phyloP scores from a whole-genome alignment of 208 protist genomes.

The Wallacemonas collosoma region DNA sequence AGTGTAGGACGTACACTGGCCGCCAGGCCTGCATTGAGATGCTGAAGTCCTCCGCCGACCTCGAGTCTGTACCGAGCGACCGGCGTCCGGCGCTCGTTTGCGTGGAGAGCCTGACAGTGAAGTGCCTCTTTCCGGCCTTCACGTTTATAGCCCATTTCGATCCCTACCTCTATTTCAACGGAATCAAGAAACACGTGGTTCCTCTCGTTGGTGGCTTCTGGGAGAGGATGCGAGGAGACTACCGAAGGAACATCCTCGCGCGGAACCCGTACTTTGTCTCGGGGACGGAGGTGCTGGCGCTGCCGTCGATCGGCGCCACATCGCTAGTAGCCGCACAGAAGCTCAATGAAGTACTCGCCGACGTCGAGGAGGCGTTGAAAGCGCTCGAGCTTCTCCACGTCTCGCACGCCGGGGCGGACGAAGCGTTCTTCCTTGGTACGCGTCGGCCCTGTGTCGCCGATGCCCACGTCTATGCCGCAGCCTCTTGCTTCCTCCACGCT shows the following conservation, averaged over 20 bases:
- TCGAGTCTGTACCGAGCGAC: slow-evolving; percentile 36
- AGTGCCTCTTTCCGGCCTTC: slow-evolving; percentile 79
- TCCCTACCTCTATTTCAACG: slow-evolving; percentile 38
- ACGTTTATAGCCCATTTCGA: slow-evolving; percentile 72
- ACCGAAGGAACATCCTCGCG: slow-evolving; percentile 46
- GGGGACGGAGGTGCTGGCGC: slow-evolving; percentile 19
- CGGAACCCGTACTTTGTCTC: slow-evolving; percentile 46
- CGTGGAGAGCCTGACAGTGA: slow-evolving; percentile 44
- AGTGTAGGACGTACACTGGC: slow-evolving; percentile 29
- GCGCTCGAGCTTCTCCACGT: slow-evolving; percentile 57
- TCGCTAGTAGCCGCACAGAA: slow-evolving; percentile 33
- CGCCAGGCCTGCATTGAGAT: slow-evolving; percentile 43
- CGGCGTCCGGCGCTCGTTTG: slow-evolving; percentile 37
- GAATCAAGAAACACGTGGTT: slow-evolving; percentile 52
- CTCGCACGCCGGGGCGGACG: slow-evolving; percentile 24
- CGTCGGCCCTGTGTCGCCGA: slow-evolving; percentile 53
- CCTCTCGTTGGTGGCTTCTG: slow-evolving; percentile 63
- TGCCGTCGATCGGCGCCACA: slow-evolving; percentile 8
- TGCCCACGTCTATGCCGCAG: slow-evolving; percentile 73
- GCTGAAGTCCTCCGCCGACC: slow-evolving; percentile 33
- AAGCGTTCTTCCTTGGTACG: slow-evolving; percentile 71
- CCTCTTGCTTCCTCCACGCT: slow-evolving; percentile 75
- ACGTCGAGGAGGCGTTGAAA: slow-evolving; percentile 43
- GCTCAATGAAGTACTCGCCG: slow-evolving; percentile 49
- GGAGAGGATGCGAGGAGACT: slow-evolving; percentile 61